Base-by-base conservation (phyloP, 176 grass and related monocot species). In the Elaeis guineensis region DNA sequence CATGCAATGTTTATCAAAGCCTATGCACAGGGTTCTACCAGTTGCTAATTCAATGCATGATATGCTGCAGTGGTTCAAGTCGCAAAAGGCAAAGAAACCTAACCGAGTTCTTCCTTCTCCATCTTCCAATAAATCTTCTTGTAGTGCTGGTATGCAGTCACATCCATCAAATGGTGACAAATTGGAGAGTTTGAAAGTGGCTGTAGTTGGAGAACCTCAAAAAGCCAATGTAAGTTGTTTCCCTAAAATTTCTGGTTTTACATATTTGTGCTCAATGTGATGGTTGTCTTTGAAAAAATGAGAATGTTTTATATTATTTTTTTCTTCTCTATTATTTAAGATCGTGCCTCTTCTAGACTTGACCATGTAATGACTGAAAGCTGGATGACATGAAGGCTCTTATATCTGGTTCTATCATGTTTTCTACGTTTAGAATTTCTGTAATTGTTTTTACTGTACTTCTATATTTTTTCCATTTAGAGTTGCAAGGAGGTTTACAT, bases 51-150 rank as follows among this genome's bases (percentile, higher is more conserved):
- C 25, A 55, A 14, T 55, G 21, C 29, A 11, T 66, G 25, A 9
- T 67, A 18, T n/a, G 50, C 49, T 90, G 63, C 83, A 96, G 91
- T 96, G 91, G 91, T 87, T 82, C 57, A 90, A 87, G 72, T 87
- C 78, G 71, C 91, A 96, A 68, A 96, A 90, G 69, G 62, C 57
- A 49, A 96, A 87, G 57, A 96, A 90, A 72, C 80, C 75, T 67
- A 76, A 52, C 16, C 77, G 86, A 69, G 62, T 96, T 82, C 86
- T 96, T 54, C 91, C 91, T 15, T 83, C 75, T 30, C 28, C 28
- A 68, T 73, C 91, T 69, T 75, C 91, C 75, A 63, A 60, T 72
- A 96, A 83, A 67, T 59, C 75, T 77, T 56, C 67, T 17, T 53
- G 21, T 71, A 63, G 65, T 30, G 56, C 77, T 63, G 67, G 73